phyloP scores from a whole-genome alignment of 164 flowering plant genomes.

The Saururus chinensis region DNA sequence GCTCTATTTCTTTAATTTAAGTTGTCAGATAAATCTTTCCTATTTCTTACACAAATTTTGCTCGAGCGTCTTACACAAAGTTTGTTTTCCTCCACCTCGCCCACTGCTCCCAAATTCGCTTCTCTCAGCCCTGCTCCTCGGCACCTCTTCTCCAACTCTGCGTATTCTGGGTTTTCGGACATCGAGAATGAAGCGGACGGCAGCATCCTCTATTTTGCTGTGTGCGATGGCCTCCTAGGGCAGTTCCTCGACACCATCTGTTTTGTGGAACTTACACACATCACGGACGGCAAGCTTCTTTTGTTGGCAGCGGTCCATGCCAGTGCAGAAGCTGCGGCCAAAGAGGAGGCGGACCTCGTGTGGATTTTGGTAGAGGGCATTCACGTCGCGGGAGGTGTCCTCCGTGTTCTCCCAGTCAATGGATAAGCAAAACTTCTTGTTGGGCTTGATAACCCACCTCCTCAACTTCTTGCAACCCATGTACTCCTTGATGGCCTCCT shows the following conservation, averaged over 20 bases:
- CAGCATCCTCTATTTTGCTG: constrained; percentile 56
- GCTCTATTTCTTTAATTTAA: too few relatives aligned
- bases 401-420: constrained; percentile 97
- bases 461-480: constrained; percentile 84
- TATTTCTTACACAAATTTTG: too few relatives aligned
- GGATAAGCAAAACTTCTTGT: constrained; percentile 81
- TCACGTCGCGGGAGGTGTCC: constrained; percentile 87
- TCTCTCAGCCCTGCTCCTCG: too few relatives aligned
- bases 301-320: constrained; percentile 89
- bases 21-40: too few relatives aligned
- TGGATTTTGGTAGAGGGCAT: constrained; percentile 86
- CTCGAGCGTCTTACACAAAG: too few relatives aligned
- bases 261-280: constrained; percentile 57
- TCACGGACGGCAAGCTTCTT: constrained; percentile 81
- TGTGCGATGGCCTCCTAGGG: constrained; percentile 71
- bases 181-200: too few relatives aligned
- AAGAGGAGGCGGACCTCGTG: constrained; percentile 65
- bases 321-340: constrained; percentile 86
- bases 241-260: constrained; percentile 69
- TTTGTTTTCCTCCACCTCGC: too few relatives aligned
- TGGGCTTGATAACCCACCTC: constrained; percentile 89
- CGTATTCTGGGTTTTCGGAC: too few relatives aligned
- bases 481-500: constrained; percentile 74
- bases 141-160: too few relatives aligned
- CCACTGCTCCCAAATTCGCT: too few relatives aligned